Evolutionary conservation across 768 basidiomycete species (phyloP).

Genomic region (Mycena venus): DNA sequence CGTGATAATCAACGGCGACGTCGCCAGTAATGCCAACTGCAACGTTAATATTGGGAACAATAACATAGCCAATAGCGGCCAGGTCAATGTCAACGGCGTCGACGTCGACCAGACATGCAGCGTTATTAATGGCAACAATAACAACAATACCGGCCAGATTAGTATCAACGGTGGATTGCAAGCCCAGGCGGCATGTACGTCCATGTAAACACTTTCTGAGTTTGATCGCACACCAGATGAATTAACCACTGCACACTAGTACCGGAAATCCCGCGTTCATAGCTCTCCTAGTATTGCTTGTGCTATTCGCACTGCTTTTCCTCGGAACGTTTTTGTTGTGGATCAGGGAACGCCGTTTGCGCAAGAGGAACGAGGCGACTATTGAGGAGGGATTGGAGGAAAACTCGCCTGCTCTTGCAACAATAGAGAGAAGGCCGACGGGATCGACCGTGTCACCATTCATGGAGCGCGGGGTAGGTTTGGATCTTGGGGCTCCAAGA

Average conservation of each 20-base stretch:
- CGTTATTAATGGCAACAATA: not conserved
- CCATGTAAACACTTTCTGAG: not conserved
- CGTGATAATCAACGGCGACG: not conserved
- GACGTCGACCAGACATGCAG: not conserved
- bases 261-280: not conserved
- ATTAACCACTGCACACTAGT: not conserved
- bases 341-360: not conserved
- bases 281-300: not conserved
- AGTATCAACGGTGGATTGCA: not conserved
- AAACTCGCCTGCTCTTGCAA: not conserved
- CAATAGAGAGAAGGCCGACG: not conserved
- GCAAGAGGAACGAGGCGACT: not conserved
- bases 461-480: not conserved
- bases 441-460: no score
- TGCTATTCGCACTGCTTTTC: not conserved
- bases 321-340: not conserved
- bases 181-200: not conserved
- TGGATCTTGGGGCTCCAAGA: not conserved
- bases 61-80: no score
- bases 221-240: not conserved
- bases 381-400: not conserved
- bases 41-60: no score
- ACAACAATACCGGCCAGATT: not conserved
- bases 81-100: not conserved
- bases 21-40: not conserved